Evolutionary conservation across 164 flowering plant genomes (phyloP), one percentile per base, ranked within the genome.

Genomic region (Chloranthus sessilifolius): DNA sequence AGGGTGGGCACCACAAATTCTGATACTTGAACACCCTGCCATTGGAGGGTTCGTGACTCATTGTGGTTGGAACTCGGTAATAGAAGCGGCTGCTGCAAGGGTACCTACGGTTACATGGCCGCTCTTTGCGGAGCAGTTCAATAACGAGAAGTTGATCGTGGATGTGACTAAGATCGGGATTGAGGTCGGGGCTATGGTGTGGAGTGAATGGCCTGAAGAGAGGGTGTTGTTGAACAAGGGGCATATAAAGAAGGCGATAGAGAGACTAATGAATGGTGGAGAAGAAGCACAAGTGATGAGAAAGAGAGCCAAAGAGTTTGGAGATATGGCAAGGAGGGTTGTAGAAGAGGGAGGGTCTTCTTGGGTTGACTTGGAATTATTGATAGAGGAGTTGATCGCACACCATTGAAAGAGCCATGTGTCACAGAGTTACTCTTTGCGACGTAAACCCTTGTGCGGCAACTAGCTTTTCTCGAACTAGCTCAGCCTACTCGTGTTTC

Each of bases 1-100:
- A 29, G 87, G 85, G 7, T 83, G 92, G 92, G 83, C 87, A 0
- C 92, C 87, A 0, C 88, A 83, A 39, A 61, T 77, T 5, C 50
- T 77, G 20, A 77, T 81, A 5, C 55, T 83, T 30, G 64, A 81
- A 0, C 86, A 80, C 57, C 64, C 58, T 0, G 52, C 86, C 0
- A 46, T 73, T 0, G 66, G 78, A 37, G 85, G 78, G 30, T 80
- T 82, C 58, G 23, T 82, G 26, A 82, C 78, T 0, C 88, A 79
- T 26, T 78, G 79, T 22, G 80, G 85, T 1, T 82, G 90, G 90
- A 83, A 83, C 62, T 83, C 86, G 1, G 69, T 82, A 0, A 26
- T 74, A 11, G 91, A 83, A 60, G 79, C 71, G 3, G 36, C 72
- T 0, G 52, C 63, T n/a, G 55, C 74, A 0, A 78, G 83, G 0